Evolutionary conservation across 371 early-diverging fungal genomes (phyloP), one percentile per base, ranked within the genome.

Genomic region (Mucor indicus): DNA sequence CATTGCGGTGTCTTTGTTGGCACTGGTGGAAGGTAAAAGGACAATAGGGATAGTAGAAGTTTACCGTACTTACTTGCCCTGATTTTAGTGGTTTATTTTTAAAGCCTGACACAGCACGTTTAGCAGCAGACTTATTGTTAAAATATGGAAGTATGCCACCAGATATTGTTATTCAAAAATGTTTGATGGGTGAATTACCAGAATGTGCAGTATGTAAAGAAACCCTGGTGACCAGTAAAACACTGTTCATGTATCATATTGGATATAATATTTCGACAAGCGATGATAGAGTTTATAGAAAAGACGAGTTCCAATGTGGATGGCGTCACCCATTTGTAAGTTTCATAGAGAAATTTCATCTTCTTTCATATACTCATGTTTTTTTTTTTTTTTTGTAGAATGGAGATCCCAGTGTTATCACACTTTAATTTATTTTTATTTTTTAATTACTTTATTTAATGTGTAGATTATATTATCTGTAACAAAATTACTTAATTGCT

Each of bases 301-400:
- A 73, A 46, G 57, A 75, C 36, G 74, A 79, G 46, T 83, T 78
- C 45, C 83, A 83, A 39, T 83, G 83, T 55, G 80, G 80, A 4
- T 83, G 83, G 83, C 67, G 83, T 38, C 80, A 83, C 27, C 80
- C 79, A 46, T 83, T 83, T 60, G 81, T 78, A 78, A 80, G 80
- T 73, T 11, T 1, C 3, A 31, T 4, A 3, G 13, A 4, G 13
- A 25, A 10, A 19, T 15, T 25, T n/a, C 13, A 19, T 20, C 10
- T 36, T 12, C 4, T 21, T 44, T 37, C 17, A 7, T 8, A 45
- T 17, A 23, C 7, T 37, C 11, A 22, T 24, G 15, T 17, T 15
- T 8, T 22, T 8, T 31, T 16, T 29, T 30, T 24, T 15, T 10
- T 40, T 23, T 31, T 31, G 15, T 62, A 69, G 69, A 69, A 69